Evolutionary conservation across 257 asterid species (phyloP), one percentile per base, ranked within the genome.

Genomic region (Fraxinus anomala): DNA sequence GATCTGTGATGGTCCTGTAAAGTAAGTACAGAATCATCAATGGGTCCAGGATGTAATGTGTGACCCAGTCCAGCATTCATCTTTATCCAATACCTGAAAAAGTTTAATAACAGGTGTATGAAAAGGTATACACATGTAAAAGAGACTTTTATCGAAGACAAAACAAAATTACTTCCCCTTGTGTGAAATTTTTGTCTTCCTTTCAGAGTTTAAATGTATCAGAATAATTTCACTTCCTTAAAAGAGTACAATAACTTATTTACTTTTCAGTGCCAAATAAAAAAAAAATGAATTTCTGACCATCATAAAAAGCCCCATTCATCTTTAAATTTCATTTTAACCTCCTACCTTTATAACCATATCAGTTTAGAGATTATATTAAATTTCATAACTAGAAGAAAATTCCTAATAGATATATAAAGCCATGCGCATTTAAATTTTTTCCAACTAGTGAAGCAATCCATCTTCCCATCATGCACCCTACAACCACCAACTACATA

Each of bases 1-100:
- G 97, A 92, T 81, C 95, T 86, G 87, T 91, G 97, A 73, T 89
- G 96, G 31, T 89, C 87, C 77, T 92, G 96, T 67, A 88, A 83
- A 76, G 91, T 87, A 73, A 91, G 91, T 63, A 92, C 81, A 16
- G 96, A 88, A 79, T 88, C 86, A 66, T 91, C 95, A 30, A 89
- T 87, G 33, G 93, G 95, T 69, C 96, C 96, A 65, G 92, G 97
- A 84, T 92, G 94, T 77, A 91, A 81, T 11, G 86, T 78, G 88
- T 89, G 90, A 56, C 83, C 81, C 67, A 71, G 77, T 71, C 83
- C 90, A 83, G 87, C 71, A 61, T 86, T 88, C 92, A 88, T 88
- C 72, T 81, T 59, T 37, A 54, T 31, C 63, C 36, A 72, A 66
- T 70, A 12, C 81, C 86, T 82, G 73, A 13, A 79, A 79, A 67